A percentile compares a stretch with the other conserved stretches of the same genome.
These are phyloP conservation scores for Exobasidium rhododendri DNA, from an alignment of 1,284 basidiomycete genomes.

Conservation along the genomic window DNA sequence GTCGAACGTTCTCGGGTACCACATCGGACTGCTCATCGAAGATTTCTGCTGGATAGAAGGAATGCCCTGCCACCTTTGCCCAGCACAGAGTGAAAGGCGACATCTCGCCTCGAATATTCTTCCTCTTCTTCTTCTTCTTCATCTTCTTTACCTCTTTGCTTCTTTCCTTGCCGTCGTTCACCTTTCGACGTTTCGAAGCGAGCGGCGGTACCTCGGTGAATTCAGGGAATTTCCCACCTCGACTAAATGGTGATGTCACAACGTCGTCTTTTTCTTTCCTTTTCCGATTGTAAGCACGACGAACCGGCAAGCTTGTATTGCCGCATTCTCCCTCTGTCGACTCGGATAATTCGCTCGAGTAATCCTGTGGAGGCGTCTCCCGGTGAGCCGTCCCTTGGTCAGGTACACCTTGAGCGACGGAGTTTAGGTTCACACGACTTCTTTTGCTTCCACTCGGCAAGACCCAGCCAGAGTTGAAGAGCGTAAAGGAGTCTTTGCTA, in stretches of 20 bases:
- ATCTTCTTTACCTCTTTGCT: conserved; percentile 8
- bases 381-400: background rate
- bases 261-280: background rate
- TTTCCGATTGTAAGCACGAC: too few species aligned
- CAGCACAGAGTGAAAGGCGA: conserved; percentile 7
- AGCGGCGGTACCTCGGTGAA: background rate
- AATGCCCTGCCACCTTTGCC: conserved; percentile 36
- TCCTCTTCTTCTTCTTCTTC: background rate
- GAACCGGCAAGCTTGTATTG: background rate
- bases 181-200: background rate
- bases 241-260: background rate
- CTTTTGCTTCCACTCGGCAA: conserved; percentile 64
- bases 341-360: background rate
- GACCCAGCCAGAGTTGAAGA: conserved; percentile 87
- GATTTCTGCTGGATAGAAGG: conserved; percentile 57
- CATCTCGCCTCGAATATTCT: background rate
- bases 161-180: too few species aligned
- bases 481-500: conserved; percentile 69
- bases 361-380: too few species aligned
- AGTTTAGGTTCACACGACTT: conserved; percentile 12
- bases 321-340: background rate
- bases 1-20: conserved; percentile 60
- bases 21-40: conserved; percentile 60
- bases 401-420: background rate
- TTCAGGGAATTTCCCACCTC: background rate